These are phyloP conservation scores for Saccharum hybrid DNA, from an alignment of 202 grass and related monocot species.

Conservation along the genomic window DNA sequence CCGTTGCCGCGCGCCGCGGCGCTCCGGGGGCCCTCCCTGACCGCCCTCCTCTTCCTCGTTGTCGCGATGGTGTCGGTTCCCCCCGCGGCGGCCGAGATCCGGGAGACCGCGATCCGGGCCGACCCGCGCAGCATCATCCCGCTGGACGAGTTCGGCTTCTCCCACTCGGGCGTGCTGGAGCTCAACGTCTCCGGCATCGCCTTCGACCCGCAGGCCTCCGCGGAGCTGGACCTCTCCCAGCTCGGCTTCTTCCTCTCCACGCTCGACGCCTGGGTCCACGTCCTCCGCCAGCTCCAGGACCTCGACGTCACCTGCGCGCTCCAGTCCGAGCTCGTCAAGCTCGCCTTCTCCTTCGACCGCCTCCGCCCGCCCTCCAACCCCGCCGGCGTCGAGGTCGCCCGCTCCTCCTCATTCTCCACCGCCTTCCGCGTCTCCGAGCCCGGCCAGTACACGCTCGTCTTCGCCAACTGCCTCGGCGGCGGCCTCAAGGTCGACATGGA, in stretches of 20 bases:
- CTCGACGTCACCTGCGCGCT: slow-evolving; percentile 91
- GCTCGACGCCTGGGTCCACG: slow-evolving; percentile 87
- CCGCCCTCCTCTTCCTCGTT: slow-evolving; percentile 41
- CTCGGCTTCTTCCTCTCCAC: slow-evolving; percentile 97
- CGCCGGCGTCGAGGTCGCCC: slow-evolving; percentile 62
- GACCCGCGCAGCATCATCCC: slow-evolving; percentile 89
- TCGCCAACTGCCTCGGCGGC: slow-evolving; percentile 77
- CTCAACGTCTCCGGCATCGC: slow-evolving; percentile 83
- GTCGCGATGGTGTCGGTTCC: slow-evolving; percentile 6
- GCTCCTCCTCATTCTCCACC: slow-evolving; percentile 69
- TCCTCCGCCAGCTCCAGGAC: slow-evolving; percentile 85
- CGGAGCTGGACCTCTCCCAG: slow-evolving; percentile 77
- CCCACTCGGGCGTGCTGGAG: slow-evolving; percentile 69
- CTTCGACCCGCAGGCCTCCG: slow-evolving; percentile 54
- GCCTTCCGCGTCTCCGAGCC: slow-evolving; percentile 54
- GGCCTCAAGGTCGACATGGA: slow-evolving; percentile 72
- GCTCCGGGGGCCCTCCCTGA: not conserved
- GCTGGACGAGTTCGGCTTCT: slow-evolving; percentile 93
- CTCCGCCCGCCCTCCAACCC: slow-evolving; percentile 71
- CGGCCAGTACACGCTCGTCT: slow-evolving; percentile 91
- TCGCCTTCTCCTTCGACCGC: slow-evolving; percentile 77
- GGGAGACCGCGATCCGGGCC: slow-evolving; percentile 60
- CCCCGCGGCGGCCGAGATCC: slow-evolving; percentile 70
- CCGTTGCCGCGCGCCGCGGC: slow-evolving; percentile 42
- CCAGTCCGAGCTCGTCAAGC: slow-evolving; percentile 73